Conservation (phyloP, 2,329 filamentous ascomycete species). For the Cordyceps pruinosa region DNA sequence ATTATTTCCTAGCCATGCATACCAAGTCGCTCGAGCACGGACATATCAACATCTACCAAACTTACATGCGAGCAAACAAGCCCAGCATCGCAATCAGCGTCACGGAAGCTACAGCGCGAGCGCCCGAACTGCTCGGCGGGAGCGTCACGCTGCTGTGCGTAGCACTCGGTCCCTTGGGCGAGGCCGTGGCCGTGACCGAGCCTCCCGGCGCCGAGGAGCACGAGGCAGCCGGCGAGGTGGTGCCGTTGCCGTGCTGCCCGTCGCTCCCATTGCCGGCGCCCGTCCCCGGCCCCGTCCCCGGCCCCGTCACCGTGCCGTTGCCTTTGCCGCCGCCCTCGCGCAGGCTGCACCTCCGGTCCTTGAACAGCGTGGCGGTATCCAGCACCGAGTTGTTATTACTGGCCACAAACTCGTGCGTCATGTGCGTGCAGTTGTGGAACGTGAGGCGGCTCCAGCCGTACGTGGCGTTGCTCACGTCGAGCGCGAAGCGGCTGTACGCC, state of each 20-base stretch:
- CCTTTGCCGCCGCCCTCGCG: background rate
- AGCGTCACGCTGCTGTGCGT: background rate
- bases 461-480: constrained; percentile 23
- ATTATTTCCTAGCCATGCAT: no score
- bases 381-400: constrained; percentile 24
- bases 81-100: background rate
- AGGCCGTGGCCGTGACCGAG: background rate
- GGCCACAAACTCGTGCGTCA: constrained; percentile 31
- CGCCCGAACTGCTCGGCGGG: background rate
- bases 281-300: no score
- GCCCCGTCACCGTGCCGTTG: background rate
- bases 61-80: background rate
- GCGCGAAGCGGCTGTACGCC: constrained; percentile 20
- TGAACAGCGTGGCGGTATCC: constrained; percentile 24
- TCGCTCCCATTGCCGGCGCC: no score
- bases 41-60: background rate
- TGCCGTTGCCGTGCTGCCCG: background rate
- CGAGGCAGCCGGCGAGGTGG: background rate
- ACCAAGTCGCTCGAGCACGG: no score
- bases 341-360: constrained; percentile 1
- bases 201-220: background rate
- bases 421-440: constrained; percentile 33
- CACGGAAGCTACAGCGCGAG: background rate
- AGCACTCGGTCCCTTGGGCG: background rate
- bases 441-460: constrained; percentile 33